phyloP scores from a whole-genome alignment of 2,329 filamentous ascomycete genomes.

The Akanthomyces muscarius region DNA sequence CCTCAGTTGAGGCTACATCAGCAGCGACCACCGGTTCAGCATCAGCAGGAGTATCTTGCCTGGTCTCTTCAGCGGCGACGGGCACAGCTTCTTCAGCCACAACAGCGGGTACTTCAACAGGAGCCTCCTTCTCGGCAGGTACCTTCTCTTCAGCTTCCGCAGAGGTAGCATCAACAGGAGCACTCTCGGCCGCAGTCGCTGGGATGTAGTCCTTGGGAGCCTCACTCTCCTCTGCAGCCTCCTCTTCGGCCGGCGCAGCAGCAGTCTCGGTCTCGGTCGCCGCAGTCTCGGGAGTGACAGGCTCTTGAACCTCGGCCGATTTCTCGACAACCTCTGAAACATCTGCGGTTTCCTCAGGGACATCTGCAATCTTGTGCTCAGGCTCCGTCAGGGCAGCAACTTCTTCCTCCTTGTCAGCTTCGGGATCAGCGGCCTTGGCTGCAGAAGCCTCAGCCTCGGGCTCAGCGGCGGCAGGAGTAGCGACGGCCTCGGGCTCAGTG shows the following conservation, averaged over 20 bases:
- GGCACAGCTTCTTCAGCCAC: not conserved
- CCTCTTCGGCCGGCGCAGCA: constrained; percentile 4
- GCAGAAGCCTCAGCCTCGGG: not conserved
- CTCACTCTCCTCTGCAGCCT: constrained; percentile 20
- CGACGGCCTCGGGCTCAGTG: constrained; percentile 1
- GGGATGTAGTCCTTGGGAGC: not conserved
- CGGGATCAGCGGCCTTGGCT: constrained; percentile 1
- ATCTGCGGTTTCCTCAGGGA: not conserved
- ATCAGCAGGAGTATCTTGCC: constrained; percentile 16
- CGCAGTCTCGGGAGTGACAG: not conserved
- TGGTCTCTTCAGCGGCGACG: constrained; percentile 12
- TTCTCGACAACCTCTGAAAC: not conserved
- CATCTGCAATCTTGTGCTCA: not conserved
- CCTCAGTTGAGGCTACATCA: not conserved
- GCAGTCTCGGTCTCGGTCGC: constrained; percentile 13
- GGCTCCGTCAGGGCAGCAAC: not conserved
- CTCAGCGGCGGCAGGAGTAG: not conserved
- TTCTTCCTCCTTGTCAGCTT: not conserved
- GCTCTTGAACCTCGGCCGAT: constrained; percentile 1
- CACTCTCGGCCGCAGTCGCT: not conserved
- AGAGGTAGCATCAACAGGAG: not conserved
- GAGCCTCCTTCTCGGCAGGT: not conserved
- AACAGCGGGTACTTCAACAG: not conserved
- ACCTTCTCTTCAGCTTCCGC: not conserved
- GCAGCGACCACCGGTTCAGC: constrained; percentile 14